A percentile compares a stretch with the other conserved stretches of the same genome.
Conservation (phyloP, 208 protist species). For the Porcisia deanei region DNA sequence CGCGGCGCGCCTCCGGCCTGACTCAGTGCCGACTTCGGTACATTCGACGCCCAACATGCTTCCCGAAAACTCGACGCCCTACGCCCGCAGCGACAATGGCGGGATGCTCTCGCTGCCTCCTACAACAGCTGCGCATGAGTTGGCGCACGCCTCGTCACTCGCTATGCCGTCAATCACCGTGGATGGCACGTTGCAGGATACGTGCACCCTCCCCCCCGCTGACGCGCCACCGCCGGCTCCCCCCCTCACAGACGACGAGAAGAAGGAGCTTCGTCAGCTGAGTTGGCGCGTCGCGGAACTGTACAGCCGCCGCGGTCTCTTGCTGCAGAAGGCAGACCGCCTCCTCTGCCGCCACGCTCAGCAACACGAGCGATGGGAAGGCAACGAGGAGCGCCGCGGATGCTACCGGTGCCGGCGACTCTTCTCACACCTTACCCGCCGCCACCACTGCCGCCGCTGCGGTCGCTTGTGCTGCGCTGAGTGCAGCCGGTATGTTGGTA, state of each 20-base stretch:
- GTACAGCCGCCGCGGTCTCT: slow-evolving; percentile 31
- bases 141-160: neutral
- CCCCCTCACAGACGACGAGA: slow-evolving; percentile 20
- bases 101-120: slow-evolving; percentile 24
- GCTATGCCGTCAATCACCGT: neutral
- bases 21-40: slow-evolving; percentile 28
- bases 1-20: slow-evolving; percentile 24
- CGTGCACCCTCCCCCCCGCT: neutral
- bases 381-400: slow-evolving; percentile 37
- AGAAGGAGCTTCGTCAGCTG: slow-evolving; percentile 19
- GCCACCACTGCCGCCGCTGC: slow-evolving; percentile 79
- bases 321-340: slow-evolving; percentile 37
- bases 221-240: neutral
- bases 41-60: slow-evolving; percentile 36
- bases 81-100: slow-evolving; percentile 32
- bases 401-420: slow-evolving; percentile 51
- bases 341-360: slow-evolving; percentile 38
- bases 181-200: neutral
- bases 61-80: slow-evolving; percentile 12
- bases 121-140: neutral
- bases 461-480: slow-evolving; percentile 60
- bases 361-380: slow-evolving; percentile 49
- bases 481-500: slow-evolving; percentile 59
- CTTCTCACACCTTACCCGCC: slow-evolving; percentile 48
- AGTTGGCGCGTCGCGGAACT: slow-evolving; percentile 28